These are phyloP conservation scores for Solanum sitiens DNA, from an alignment of 257 asterid species.

Conservation along the genomic window DNA sequence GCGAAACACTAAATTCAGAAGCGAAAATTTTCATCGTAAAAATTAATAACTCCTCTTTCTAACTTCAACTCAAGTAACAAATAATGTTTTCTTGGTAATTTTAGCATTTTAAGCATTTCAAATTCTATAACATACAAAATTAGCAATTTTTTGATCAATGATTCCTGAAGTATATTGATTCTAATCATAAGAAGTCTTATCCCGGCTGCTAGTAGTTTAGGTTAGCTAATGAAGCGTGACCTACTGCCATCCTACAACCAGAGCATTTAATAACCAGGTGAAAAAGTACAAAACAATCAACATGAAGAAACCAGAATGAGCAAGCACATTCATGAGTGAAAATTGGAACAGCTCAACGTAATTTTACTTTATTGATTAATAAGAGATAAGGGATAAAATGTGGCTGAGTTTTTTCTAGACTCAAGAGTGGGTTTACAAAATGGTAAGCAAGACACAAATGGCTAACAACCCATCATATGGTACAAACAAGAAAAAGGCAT, in stretches of 20 bases:
- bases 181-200: neutral
- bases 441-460: neutral
- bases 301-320: neutral
- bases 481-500: neutral
- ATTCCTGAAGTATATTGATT: neutral
- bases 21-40: neutral
- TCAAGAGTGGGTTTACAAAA: neutral
- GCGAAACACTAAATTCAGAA: neutral
- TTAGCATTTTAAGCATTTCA: neutral
- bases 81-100: neutral
- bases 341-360: neutral
- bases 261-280: neutral
- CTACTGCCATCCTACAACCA: neutral
- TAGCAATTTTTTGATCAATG: neutral
- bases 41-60: neutral
- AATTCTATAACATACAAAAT: neutral
- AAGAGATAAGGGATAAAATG: neutral
- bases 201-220: neutral
- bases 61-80: neutral
- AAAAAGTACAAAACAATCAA: neutral
- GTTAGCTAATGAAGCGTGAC: neutral
- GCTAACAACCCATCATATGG: neutral
- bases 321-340: neutral
- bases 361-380: neutral
- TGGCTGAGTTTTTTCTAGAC: neutral